Evolutionary conservation across 1,284 basidiomycete species (phyloP), one percentile per base, ranked within the genome.

Genomic region (Leccinum fuscescens): DNA sequence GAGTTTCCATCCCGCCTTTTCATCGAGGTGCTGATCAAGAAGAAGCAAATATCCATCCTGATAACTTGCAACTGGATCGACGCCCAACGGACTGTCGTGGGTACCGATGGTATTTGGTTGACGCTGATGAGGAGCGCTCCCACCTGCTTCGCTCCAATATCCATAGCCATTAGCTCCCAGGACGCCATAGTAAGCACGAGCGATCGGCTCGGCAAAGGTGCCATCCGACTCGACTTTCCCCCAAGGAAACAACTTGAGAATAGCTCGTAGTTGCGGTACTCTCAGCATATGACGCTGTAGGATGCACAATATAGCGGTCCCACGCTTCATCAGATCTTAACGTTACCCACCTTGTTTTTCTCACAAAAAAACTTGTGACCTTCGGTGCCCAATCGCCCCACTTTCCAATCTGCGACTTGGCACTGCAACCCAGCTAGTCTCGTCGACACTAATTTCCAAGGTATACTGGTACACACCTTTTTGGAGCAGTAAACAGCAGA

Each of bases 181-280:
- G 27, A 80, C 77, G n/a, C 57, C 65, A 58, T 73, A 76, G 29
- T 72, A 74, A n/a, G 74, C 79, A n/a, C 72, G 71, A 24, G 70
- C 69, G 50, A 78, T 46, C 14, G 71, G 61, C 54, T 67, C 65
- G 7, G 65, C 58, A 66, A 78, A 79, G 22, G 76, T 77, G 3
- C 77, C 77, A 61, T 79, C 77, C 11, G 67, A 69, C 58, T 80
- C 78, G 22, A 80, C 15, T 46, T 72, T 74, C 5, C 75, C 78
- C 77, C 78, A 78, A 9, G 77, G 72, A 58, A 78, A 79, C 31
- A 72, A 66, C 15, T 69, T 67, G 31, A 76, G 62, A 51, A 76
- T 67, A 5, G 69, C 69, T 35, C 69, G 71, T n/a, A 74, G 65
- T 56, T 72, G 57, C 0, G 70, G 59, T 4, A 73, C 60, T 56